Evolutionary conservation across 2,329 filamentous ascomycete genomes (phyloP).

Genomic region (Alternaria longipes): DNA sequence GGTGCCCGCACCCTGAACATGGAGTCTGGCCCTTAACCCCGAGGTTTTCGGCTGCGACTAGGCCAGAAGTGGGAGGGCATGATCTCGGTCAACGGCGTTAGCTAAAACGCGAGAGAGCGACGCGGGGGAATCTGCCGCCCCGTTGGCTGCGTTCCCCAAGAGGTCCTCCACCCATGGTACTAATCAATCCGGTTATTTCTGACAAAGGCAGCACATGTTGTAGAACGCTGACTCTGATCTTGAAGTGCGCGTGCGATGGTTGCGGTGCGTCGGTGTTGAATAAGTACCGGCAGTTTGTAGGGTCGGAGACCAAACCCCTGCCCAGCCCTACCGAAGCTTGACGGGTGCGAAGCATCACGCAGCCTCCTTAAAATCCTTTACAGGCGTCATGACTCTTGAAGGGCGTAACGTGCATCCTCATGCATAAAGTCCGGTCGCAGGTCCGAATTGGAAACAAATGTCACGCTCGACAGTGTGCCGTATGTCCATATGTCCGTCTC

Average conservation of each 20-base stretch:
- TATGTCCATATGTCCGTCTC: not conserved
- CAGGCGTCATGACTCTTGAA: not conserved
- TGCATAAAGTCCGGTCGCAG: not conserved
- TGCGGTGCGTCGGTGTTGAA: not conserved
- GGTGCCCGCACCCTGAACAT: not conserved
- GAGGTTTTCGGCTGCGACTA: constrained; percentile 2
- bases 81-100: constrained; percentile 25
- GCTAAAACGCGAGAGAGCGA: constrained; percentile 24
- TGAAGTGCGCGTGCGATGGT: too few species aligned
- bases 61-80: constrained; percentile 3
- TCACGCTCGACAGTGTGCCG: not conserved
- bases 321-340: not conserved
- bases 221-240: not conserved
- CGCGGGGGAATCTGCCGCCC: not conserved
- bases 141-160: not conserved
- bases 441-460: not conserved
- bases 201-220: not conserved
- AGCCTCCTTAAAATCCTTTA: not conserved
- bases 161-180: not conserved
- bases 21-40: constrained; percentile 19
- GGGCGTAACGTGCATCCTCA: not conserved
- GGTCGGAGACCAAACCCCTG: not conserved
- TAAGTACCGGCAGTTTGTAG: not conserved
- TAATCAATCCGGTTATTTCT: not conserved
- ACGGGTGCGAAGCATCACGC: not conserved